phyloP scores from a whole-genome alignment of 345 rosid genomes.

The Microcos paniculata region DNA sequence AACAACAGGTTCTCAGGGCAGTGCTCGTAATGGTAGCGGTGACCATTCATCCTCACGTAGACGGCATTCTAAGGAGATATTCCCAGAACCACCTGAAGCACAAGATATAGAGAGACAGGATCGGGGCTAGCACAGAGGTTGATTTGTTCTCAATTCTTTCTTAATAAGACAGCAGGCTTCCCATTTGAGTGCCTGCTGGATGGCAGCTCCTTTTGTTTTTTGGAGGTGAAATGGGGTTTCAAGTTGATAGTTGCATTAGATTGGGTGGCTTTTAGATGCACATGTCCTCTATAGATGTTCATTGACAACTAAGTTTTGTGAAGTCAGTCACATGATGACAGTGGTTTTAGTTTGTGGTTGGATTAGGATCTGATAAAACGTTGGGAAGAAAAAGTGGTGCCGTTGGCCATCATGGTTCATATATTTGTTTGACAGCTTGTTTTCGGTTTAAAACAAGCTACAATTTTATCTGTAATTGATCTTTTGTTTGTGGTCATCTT shows the following conservation, averaged over 20 bases:
- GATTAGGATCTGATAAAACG: neutral
- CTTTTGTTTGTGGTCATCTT: constrained; percentile 18
- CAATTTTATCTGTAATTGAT: constrained; percentile 31
- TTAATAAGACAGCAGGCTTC: constrained; percentile 52
- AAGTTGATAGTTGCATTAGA: neutral
- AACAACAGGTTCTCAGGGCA: constrained; percentile 78
- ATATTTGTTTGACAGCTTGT: constrained; percentile 28
- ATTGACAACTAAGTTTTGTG: constrained; percentile 3
- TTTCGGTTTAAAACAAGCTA: constrained; percentile 21
- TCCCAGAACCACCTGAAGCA: constrained; percentile 64
- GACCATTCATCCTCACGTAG: constrained; percentile 80
- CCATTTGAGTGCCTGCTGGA: constrained; percentile 35
- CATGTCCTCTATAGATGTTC: neutral
- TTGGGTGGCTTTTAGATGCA: constrained; percentile 5
- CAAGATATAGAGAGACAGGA: constrained; percentile 57
- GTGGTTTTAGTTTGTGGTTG: constrained; percentile 8
- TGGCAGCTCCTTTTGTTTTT: constrained; percentile 3
- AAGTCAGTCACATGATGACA: constrained; percentile 11
- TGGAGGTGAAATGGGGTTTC: constrained; percentile 12
- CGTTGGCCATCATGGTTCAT: constrained; percentile 4
- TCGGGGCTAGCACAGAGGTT: constrained; percentile 34
- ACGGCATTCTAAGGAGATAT: constrained; percentile 80
- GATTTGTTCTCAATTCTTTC: constrained; percentile 56
- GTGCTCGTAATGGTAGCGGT: constrained; percentile 55
- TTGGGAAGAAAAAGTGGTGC: constrained; percentile 8